phyloP scores from a whole-genome alignment of 352 stramenopile genomes.

The Elongisporangium anandrum region DNA sequence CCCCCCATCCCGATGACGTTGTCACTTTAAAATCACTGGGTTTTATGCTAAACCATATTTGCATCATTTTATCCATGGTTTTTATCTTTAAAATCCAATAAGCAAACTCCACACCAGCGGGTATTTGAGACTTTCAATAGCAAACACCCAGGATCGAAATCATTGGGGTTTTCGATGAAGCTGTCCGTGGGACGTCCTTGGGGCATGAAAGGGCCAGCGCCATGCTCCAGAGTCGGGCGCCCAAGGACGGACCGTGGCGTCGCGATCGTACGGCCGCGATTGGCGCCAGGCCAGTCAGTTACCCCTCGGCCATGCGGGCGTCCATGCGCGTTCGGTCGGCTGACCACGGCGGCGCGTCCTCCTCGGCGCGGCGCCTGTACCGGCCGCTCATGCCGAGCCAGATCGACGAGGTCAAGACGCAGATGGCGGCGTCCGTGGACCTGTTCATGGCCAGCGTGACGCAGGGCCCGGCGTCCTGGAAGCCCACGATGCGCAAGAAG shows the following conservation, averaged over 20 bases:
- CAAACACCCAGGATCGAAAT: too few relatives aligned
- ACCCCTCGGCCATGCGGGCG: neutral
- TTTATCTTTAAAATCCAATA: too few relatives aligned
- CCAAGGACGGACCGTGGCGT: neutral
- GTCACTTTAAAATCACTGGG: too few relatives aligned
- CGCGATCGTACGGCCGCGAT: neutral
- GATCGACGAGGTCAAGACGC: neutral
- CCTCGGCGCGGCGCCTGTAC: neutral
- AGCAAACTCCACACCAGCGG: too few relatives aligned
- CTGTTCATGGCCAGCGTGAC: neutral
- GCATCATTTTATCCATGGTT: too few relatives aligned
- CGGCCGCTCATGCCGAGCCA: neutral
- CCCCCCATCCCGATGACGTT: too few relatives aligned
- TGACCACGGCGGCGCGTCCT: neutral
- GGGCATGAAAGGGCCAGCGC: neutral
- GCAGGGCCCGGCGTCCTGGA: constrained; percentile 15
- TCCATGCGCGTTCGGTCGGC: neutral
- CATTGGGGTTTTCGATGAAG: neutral
- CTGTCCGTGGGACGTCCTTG: neutral
- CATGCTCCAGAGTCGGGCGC: neutral
- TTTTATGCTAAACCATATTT: too few relatives aligned
- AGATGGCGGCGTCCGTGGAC: neutral
- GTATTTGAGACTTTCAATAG: too few relatives aligned
- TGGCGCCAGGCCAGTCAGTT: neutral
- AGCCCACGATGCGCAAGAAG: constrained; percentile 24